Evolutionary conservation across 164 flowering plant species (phyloP).

Genomic region (Annona squamosa): DNA sequence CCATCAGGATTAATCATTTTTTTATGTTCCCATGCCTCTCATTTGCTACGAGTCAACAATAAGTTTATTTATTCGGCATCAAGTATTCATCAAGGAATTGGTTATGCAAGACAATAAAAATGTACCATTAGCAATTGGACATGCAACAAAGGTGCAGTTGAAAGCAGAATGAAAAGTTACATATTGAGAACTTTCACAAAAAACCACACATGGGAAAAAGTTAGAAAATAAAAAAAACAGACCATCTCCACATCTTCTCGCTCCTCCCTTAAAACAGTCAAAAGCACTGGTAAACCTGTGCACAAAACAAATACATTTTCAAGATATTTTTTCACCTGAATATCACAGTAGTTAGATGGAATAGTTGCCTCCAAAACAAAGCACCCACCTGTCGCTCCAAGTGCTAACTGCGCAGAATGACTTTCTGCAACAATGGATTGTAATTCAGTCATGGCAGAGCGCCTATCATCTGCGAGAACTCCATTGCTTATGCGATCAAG

Average conservation of each 20-base stretch:
- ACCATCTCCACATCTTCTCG: slow-evolving; percentile 98
- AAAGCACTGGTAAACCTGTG: slow-evolving; percentile 87
- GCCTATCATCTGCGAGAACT: slow-evolving; percentile 78
- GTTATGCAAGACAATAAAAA: neutral
- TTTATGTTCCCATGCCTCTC: too few relatives aligned
- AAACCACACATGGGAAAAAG: neutral
- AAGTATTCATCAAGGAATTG: too few relatives aligned
- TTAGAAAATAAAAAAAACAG: slow-evolving; percentile 2
- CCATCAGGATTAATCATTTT: too few relatives aligned
- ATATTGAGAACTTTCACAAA: neutral
- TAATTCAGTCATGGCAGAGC: slow-evolving; percentile 78
- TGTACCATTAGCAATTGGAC: neutral
- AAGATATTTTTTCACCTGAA: neutral
- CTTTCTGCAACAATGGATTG: slow-evolving; percentile 92
- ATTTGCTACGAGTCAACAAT: too few relatives aligned
- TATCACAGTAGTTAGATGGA: neutral
- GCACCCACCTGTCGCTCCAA: slow-evolving; percentile 88
- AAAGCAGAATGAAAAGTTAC: neutral
- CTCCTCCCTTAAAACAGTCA: slow-evolving; percentile 80
- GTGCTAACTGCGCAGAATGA: slow-evolving; percentile 75
- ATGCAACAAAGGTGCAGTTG: neutral
- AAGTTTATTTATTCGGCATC: too few relatives aligned
- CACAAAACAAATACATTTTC: slow-evolving; percentile 7
- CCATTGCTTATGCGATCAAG: slow-evolving; percentile 97
- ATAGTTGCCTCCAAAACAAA: neutral